Evolutionary conservation across 805 yeast species (phyloP).

Genomic region (Barnettozyma botsteinii): DNA sequence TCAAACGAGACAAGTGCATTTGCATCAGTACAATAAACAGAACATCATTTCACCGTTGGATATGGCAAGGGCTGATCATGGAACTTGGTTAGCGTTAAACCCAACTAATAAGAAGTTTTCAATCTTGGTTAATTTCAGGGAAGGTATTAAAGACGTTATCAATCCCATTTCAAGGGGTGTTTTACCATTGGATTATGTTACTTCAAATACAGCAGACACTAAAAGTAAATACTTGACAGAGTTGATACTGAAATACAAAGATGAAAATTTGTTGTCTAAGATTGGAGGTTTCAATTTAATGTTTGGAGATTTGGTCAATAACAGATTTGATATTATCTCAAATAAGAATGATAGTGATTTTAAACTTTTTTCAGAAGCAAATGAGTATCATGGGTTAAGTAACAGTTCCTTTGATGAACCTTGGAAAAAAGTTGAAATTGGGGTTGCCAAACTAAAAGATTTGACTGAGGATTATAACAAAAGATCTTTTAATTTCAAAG

Average conservation of each 20-base stretch:
- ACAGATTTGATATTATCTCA: conserved; percentile 27
- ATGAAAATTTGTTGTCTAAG: conserved; percentile 17
- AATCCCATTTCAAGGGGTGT: conserved; percentile 39
- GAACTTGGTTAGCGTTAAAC: conserved; percentile 87
- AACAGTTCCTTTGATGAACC: conserved; percentile 61
- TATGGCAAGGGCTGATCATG: conserved; percentile 64
- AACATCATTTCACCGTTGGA: conserved; percentile 65
- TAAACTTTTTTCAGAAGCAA: conserved; percentile 22
- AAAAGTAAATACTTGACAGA: conserved; percentile 21
- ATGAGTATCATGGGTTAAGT: conserved; percentile 52
- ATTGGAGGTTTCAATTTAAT: conserved; percentile 31
- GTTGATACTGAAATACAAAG: conserved; percentile 14
- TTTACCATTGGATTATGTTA: conserved; percentile 36
- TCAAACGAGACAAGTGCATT: conserved; percentile 55
- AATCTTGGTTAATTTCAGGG: conserved; percentile 71
- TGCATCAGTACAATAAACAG: conserved; percentile 29
- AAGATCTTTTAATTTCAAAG: conserved; percentile 26
- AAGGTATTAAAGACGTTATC: conserved; percentile 28
- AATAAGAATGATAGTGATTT: conserved; percentile 26
- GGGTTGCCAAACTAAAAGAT: conserved; percentile 39
- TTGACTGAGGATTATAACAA: conserved; percentile 24
- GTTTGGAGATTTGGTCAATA: conserved; percentile 30
- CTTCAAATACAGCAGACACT: conserved; percentile 17
- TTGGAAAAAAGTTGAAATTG: conserved; percentile 70
- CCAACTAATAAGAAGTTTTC: conserved; percentile 51